These are phyloP conservation scores for Fusarium verticillioides DNA, from an alignment of 2,329 filamentous ascomycete species.

Conservation along the genomic window DNA sequence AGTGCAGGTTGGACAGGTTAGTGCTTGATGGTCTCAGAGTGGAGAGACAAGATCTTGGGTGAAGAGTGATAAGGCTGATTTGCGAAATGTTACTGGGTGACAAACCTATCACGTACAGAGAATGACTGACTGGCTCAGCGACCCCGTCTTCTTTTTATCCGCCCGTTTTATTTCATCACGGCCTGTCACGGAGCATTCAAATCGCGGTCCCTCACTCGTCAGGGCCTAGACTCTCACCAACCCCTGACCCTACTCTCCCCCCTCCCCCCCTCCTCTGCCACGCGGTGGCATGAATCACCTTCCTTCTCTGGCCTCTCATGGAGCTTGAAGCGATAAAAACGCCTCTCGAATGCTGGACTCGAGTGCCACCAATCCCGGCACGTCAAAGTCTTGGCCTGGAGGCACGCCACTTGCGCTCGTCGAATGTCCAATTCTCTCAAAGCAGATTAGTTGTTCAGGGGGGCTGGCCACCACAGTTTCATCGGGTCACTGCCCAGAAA, in stretches of 20 bases:
- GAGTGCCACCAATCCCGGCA: not conserved
- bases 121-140: not conserved
- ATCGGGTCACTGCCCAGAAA: constrained; percentile 1
- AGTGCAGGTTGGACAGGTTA: not conserved
- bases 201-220: not conserved
- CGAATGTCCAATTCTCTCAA: not conserved
- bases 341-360: not conserved
- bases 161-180: not conserved
- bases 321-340: not conserved
- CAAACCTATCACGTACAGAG: not conserved
- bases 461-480: constrained; percentile 8
- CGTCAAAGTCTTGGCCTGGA: constrained; percentile 10
- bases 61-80: not conserved
- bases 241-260: not conserved
- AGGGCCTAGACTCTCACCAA: constrained; percentile 5
- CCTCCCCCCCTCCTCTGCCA: not conserved
- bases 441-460: constrained; percentile 9
- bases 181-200: not conserved
- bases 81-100: not conserved
- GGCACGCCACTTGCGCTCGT: constrained; percentile 1
- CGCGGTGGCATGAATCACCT: constrained; percentile 20
- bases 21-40: not conserved
- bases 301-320: constrained; percentile 9
- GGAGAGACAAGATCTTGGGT: not conserved
- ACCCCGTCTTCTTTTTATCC: not conserved